Evolutionary conservation across 495 filamentous ascomycete species (phyloP).

Genomic region (Xylaria grammica): DNA sequence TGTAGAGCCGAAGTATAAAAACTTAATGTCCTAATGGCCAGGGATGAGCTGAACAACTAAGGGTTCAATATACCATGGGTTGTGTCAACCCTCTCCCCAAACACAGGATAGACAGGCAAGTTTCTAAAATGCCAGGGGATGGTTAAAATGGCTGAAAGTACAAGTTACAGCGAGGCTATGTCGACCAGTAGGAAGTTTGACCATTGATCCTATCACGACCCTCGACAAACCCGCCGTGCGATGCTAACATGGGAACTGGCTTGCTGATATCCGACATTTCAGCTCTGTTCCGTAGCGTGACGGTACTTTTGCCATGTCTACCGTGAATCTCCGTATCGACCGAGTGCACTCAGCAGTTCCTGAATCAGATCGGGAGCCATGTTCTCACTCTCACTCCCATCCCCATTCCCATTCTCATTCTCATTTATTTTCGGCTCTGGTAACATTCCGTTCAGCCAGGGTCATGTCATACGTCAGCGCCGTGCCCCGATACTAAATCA

Average conservation of each 20-base stretch:
- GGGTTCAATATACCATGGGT: not conserved
- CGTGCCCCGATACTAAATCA: constrained; percentile 24
- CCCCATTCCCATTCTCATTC: not conserved
- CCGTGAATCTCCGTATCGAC: not conserved
- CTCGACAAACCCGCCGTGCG: not conserved
- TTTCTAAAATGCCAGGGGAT: not conserved
- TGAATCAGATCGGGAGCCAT: constrained; percentile 3
- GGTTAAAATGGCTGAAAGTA: not conserved
- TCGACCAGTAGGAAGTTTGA: not conserved
- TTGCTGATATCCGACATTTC: not conserved
- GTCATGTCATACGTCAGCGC: constrained; percentile 21
- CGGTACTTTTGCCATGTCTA: not conserved
- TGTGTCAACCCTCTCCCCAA: no score
- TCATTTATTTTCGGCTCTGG: not conserved
- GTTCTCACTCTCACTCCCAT: not conserved
- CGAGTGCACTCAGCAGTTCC: not conserved
- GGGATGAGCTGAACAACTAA: constrained; percentile 15
- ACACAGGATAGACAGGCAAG: no score
- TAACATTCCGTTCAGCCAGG: constrained; percentile 1
- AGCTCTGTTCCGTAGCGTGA: constrained; percentile 4
- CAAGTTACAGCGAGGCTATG: not conserved
- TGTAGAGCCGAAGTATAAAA: constrained; percentile 15
- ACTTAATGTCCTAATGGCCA: not conserved
- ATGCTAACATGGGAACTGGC: constrained; percentile 3
- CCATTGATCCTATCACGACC: not conserved